Percentiles rank a stretch among this genome's conserved stretches.
Conservation (phyloP, 1,284 basidiomycete genomes). For the Melampsora medusae region DNA sequence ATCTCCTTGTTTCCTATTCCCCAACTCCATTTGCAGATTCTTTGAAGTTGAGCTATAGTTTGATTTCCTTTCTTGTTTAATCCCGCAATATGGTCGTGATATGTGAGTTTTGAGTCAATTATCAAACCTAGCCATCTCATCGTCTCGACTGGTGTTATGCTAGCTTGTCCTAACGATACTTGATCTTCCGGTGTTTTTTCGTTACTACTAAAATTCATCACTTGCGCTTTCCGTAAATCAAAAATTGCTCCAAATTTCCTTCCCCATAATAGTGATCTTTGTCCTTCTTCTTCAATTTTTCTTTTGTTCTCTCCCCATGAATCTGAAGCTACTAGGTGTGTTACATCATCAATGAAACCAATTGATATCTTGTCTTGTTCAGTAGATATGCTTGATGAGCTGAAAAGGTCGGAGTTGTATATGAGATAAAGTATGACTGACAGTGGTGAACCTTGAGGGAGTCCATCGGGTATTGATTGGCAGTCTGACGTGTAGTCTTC, state of each 20-base stretch:
- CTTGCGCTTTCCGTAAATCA: slow-evolving; percentile 14
- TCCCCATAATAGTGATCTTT: slow-evolving; percentile 1
- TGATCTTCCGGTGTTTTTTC: too few species aligned
- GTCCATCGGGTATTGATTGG: not conserved
- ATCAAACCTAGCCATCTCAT: slow-evolving; percentile 12
- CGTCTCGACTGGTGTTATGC: not conserved
- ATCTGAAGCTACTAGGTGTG: not conserved
- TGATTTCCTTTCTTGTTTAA: not conserved
- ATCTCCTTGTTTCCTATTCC: too few species aligned
- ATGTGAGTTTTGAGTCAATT: not conserved
- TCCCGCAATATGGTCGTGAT: not conserved
- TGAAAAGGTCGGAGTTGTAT: slow-evolving; percentile 21
- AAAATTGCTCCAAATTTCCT: slow-evolving; percentile 14
- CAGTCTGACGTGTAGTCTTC: not conserved
- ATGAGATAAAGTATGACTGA: slow-evolving; percentile 21
- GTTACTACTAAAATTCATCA: not conserved
- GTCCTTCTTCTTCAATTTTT: not conserved
- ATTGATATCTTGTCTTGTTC: not conserved
- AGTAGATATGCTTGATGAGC: not conserved
- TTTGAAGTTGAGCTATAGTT: not conserved
- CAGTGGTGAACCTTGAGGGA: slow-evolving; percentile 12
- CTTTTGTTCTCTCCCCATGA: too few species aligned
- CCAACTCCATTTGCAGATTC: not conserved
- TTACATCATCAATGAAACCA: slow-evolving; percentile 29
- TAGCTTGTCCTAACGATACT: not conserved